phyloP scores from a whole-genome alignment of 805 yeast species.

The Saturnispora gosingensis region DNA sequence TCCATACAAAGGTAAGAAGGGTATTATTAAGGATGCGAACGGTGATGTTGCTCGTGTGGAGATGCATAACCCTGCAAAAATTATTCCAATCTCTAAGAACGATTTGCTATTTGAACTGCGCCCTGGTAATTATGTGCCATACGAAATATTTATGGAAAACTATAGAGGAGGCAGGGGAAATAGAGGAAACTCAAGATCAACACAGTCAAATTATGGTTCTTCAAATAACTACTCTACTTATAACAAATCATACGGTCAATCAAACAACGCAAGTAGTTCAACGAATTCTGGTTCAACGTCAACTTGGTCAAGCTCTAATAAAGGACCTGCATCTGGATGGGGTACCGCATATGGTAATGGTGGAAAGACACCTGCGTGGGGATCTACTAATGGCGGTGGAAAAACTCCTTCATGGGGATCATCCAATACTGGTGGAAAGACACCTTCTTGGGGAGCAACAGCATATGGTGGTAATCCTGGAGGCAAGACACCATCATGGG shows the following conservation, averaged over 20 bases:
- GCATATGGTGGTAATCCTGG: slow-evolving; percentile 34
- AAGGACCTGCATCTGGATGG: slow-evolving; percentile 6
- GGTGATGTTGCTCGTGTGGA: slow-evolving; percentile 89
- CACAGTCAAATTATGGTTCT: background rate
- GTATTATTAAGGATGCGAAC: slow-evolving; percentile 87
- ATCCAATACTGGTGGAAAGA: slow-evolving; percentile 19
- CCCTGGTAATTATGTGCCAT: slow-evolving; percentile 64
- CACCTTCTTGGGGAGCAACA: slow-evolving; percentile 31
- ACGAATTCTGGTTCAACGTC: background rate
- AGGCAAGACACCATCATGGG: slow-evolving; percentile 36
- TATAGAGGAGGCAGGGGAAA: slow-evolving; percentile 27
- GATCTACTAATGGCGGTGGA: slow-evolving; percentile 28
- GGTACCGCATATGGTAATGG: slow-evolving; percentile 23
- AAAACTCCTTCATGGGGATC: slow-evolving; percentile 46
- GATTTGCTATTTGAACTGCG: slow-evolving; percentile 64
- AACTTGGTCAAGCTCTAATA: background rate
- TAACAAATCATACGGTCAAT: background rate
- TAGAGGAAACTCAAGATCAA: slow-evolving; percentile 2
- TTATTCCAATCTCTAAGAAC: slow-evolving; percentile 71
- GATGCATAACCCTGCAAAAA: slow-evolving; percentile 84
- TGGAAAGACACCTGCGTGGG: slow-evolving; percentile 25
- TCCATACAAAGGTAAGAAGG: slow-evolving; percentile 92
- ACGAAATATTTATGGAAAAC: slow-evolving; percentile 59
- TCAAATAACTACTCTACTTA: background rate
- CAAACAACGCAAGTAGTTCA: background rate